Base-by-base conservation (phyloP, 768 basidiomycete species). In the Tricholoma matsutake region DNA sequence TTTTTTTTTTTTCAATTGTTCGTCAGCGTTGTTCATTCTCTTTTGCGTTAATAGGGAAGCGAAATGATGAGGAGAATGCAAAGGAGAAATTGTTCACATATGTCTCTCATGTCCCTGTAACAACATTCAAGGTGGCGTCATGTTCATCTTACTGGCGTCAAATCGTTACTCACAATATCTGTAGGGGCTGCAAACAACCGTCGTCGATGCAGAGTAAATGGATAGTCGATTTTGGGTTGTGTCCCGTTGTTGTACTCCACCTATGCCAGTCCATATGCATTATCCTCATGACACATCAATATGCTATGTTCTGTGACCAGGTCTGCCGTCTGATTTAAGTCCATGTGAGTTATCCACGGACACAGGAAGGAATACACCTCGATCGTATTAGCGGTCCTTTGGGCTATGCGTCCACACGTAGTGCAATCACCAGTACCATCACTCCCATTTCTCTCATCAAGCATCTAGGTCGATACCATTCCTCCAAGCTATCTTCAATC, bases 21-120 rank as follows among this genome's bases (percentile, higher is more conserved):
- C n/a, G n/a, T n/a, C n/a, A n/a, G n/a, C n/a, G n/a, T n/a, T n/a
- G n/a, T n/a, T n/a, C n/a, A n/a, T n/a, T n/a, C n/a, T n/a, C n/a
- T n/a, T n/a, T n/a, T n/a, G n/a, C n/a, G n/a, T n/a, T n/a, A n/a
- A n/a, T n/a, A 95, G 92, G 96, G 70, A 96, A 96, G 82, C 92
- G 97, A 71, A 98, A 98, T 76, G 96, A 99, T 78, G 96, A 98
- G 69, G 96, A 99, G 83, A 91, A 89, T 69, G 96, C 97, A 61
- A 97, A 96, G 81, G 96, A 96, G 84, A 97, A 96, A 81, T 89
- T 97, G 59, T 98, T 80, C 83, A 96, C 92, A 31, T 93, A 94
- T 74, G 95, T 92, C 64, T 85, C 85, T 61, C 84, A 91, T 72
- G 88, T 97, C 59, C 81, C 86, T 51, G 92, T 93, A 49, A 69